Percentiles rank a stretch among this genome's conserved stretches.
Evolutionary conservation across 2,329 filamentous ascomycete genomes (phyloP).

Genomic region (Aspergillus texensis): DNA sequence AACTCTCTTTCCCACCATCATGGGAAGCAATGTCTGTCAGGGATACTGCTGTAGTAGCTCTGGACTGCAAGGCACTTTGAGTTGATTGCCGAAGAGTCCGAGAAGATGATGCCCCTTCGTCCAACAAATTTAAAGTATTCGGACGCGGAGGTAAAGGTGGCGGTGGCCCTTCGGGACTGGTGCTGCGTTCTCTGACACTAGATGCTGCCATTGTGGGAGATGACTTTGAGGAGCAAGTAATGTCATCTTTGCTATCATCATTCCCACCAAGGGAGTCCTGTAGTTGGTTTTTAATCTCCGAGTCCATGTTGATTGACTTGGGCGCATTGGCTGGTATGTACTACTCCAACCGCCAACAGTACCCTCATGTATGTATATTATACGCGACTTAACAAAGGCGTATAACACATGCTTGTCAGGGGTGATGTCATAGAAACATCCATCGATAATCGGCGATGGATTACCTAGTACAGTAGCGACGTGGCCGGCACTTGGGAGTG

Average conservation of each 20-base stretch:
- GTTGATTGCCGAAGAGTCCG: slow-evolving; percentile 37
- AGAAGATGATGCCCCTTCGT: slow-evolving; percentile 36
- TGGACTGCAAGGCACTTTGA: slow-evolving; percentile 53
- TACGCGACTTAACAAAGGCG: background rate
- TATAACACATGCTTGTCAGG: background rate
- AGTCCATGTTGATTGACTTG: slow-evolving; percentile 2
- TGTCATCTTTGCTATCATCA: slow-evolving; percentile 14
- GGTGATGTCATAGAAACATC: background rate
- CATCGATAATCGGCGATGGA: background rate
- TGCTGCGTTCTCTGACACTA: slow-evolving; percentile 20
- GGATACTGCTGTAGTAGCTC: slow-evolving; percentile 82
- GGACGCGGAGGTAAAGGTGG: slow-evolving; percentile 53
- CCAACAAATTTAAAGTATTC: slow-evolving; percentile 39
- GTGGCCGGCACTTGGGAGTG: background rate
- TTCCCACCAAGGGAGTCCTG: background rate
- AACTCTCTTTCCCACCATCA: slow-evolving; percentile 69
- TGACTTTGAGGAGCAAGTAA: slow-evolving; percentile 11
- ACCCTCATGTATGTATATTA: slow-evolving; percentile 1
- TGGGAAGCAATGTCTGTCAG: slow-evolving; percentile 77
- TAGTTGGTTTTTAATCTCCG: background rate
- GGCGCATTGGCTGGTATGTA: background rate
- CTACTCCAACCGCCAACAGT: background rate
- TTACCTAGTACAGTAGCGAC: background rate
- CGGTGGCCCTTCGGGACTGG: slow-evolving; percentile 38
- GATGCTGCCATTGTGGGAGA: slow-evolving; percentile 20